phyloP scores from a whole-genome alignment of 2,329 filamentous ascomycete species.

The Daldinia sp. region DNA sequence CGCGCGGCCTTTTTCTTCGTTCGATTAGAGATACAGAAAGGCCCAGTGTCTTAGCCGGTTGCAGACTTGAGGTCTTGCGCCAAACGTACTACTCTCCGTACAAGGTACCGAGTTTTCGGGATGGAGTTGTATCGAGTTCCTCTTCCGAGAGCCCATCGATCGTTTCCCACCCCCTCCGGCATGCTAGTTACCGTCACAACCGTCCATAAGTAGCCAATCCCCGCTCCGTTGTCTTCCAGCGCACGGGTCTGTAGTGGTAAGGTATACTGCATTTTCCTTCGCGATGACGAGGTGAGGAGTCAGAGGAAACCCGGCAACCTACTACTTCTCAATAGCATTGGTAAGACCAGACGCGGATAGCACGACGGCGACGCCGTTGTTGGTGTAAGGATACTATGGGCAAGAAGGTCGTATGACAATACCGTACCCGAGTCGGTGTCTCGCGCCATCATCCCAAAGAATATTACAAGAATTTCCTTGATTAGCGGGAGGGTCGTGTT shows the following conservation, averaged over 20 bases:
- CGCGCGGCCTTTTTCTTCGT: constrained; percentile 13
- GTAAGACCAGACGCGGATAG: constrained; percentile 4
- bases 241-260: constrained; percentile 6
- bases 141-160: constrained; percentile 31
- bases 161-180: constrained; percentile 12
- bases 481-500: not conserved
- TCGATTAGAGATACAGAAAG: constrained; percentile 15
- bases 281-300: constrained; percentile 1
- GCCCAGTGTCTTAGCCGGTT: constrained; percentile 23
- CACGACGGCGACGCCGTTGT: constrained; percentile 10
- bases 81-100: constrained; percentile 29
- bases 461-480: not conserved
- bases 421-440: constrained; percentile 22
- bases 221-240: constrained; percentile 15
- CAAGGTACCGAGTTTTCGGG: constrained; percentile 39
- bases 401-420: not conserved
- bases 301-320: constrained; percentile 8
- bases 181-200: constrained; percentile 28
- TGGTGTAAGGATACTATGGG: not conserved
- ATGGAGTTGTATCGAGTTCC: constrained; percentile 27
- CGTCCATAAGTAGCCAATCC: constrained; percentile 19
- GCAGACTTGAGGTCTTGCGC: constrained; percentile 20
- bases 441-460: constrained; percentile 4
- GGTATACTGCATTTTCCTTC: not conserved
- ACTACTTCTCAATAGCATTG: constrained; percentile 18